phyloP scores from a whole-genome alignment of 129 eudicot genomes.

The Flaveria sonorensis region DNA sequence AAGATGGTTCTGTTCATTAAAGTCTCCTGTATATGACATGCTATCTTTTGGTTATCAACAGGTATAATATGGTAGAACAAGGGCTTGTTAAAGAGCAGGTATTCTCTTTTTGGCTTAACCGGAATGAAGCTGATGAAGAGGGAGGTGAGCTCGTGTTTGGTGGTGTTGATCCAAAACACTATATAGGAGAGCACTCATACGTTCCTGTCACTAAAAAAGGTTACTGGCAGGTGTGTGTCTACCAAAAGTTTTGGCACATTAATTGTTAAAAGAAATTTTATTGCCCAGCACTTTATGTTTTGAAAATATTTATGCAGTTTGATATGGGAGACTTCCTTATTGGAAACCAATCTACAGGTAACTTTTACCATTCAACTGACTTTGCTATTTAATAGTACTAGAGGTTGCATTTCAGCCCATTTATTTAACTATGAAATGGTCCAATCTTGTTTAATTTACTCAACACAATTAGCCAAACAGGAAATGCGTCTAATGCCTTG shows the following conservation, averaged over 20 bases:
- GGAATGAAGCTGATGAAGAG: conserved; percentile 53
- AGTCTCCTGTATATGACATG: background rate
- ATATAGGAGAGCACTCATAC: conserved; percentile 68
- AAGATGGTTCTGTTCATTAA: background rate
- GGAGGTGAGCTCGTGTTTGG: conserved; percentile 91
- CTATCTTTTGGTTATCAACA: conserved; percentile 18
- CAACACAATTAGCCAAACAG: background rate
- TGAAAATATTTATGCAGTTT: conserved; percentile 46
- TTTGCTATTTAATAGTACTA: background rate
- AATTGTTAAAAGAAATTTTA: background rate
- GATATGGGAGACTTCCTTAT: conserved; percentile 81
- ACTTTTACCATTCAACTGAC: conserved; percentile 12
- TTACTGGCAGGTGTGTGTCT: conserved; percentile 76
- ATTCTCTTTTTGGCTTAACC: conserved; percentile 85
- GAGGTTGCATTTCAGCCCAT: background rate
- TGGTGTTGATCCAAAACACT: conserved; percentile 80
- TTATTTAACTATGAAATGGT: background rate
- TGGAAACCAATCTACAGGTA: conserved; percentile 81
- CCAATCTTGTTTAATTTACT: background rate
- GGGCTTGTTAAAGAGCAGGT: conserved; percentile 69
- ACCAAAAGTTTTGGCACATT: background rate
- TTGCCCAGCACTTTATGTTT: conserved; percentile 11
- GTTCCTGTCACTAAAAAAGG: conserved; percentile 84
- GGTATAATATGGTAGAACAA: conserved; percentile 88
- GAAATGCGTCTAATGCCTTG: background rate